These are phyloP conservation scores for Fomitopsis pinicola DNA, from an alignment of 1,284 basidiomycete genomes.

Conservation along the genomic window DNA sequence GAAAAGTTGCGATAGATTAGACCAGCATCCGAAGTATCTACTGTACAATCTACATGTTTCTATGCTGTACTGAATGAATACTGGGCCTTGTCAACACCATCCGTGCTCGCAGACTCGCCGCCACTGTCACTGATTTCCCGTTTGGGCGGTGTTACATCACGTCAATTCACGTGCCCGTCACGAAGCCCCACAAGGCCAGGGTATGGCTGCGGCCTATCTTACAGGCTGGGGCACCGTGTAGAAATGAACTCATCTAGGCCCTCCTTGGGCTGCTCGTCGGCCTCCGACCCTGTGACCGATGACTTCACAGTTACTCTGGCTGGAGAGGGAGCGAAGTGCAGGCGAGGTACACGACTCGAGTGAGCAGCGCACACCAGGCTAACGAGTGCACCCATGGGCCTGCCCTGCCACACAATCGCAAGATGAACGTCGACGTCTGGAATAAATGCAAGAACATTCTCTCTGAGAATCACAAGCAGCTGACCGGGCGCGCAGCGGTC, in stretches of 20 bases:
- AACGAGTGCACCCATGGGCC: conserved; percentile 29
- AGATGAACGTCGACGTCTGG: neutral
- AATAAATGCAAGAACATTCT: neutral
- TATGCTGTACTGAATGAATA: no score
- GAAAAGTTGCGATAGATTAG: no score
- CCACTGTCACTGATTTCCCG: no score
- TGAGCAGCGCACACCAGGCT: conserved; percentile 16
- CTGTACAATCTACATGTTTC: no score
- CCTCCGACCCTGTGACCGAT: conserved; percentile 16
- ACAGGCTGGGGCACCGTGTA: conserved; percentile 53
- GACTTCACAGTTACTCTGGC: conserved; percentile 36
- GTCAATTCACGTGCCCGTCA: no score
- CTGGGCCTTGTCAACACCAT: no score
- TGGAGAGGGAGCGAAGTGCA: conserved; percentile 32
- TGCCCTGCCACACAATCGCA: neutral
- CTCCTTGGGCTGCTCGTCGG: conserved; percentile 20
- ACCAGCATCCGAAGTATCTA: no score
- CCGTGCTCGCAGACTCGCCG: no score
- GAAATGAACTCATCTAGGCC: conserved; percentile 54
- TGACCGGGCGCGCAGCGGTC: neutral
- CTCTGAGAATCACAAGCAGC: neutral
- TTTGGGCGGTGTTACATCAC: no score
- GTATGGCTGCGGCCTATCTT: no score
- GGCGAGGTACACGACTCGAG: conserved; percentile 21
- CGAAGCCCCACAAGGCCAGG: no score